Evolutionary conservation across 371 early-diverging fungal genomes (phyloP), one percentile per base, ranked within the genome.

Genomic region (Mucor circinelloides): DNA sequence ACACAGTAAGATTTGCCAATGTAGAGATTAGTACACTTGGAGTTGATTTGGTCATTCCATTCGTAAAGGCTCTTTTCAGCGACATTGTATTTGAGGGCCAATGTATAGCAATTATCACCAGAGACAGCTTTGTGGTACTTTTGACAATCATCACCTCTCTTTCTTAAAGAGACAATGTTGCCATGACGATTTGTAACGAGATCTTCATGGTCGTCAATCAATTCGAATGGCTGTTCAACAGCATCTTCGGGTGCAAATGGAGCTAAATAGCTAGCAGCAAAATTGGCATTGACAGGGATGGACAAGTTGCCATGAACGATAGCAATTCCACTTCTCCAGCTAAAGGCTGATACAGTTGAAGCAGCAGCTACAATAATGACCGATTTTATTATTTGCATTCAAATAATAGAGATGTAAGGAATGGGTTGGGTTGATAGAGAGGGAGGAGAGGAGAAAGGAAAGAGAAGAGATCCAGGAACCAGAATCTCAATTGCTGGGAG

Each of bases 1-100:
- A 81, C 76, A 65, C 81, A 81, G 69, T 81, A 81, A 25, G 74
- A 74, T 63, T 81, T 79, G 13, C 77, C 73, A 68, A 67, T 68
- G 57, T 76, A 72, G 55, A 82, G 59, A 59, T 82, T 82, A 12
- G 76, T 71, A 59, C 71, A 74, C 31, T 73, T 52, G 61, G 57
- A 54, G 63, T 82, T 82, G 64, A 82, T 63, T 40, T 77, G 79
- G 34, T 63, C 48, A 46, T 82, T 82, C 71, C 74, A 67, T 34
- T 65, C 58, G 38, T 70, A 66, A 52, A 82, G 70, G 25, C 69
- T 58, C 25, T 27, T 30, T 38, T 64, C 40, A 28, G 68, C 57
- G 27, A 82, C 69, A 27, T 70, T 65, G 31, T 76, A 74, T 17
- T 73, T 67, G n/a, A 77, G 68, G 44, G 72, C 61, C 31, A 82